These are phyloP conservation scores for Eucalyptus guilfoylei DNA, from an alignment of 345 rosid species.

Conservation along the genomic window DNA sequence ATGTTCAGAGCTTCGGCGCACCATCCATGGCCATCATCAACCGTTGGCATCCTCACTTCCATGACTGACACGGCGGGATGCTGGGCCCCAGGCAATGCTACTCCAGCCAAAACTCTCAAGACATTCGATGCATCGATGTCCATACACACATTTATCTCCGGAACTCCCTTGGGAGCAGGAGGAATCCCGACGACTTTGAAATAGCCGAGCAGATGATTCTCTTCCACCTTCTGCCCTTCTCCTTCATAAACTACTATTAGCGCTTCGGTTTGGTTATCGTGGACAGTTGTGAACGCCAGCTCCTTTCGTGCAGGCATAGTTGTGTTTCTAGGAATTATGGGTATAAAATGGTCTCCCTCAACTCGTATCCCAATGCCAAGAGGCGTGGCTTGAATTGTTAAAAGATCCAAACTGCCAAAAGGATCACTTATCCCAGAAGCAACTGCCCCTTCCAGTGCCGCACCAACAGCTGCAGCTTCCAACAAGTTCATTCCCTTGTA, in stretches of 20 bases:
- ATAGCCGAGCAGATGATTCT: slow-evolving; percentile 73
- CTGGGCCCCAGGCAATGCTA: slow-evolving; percentile 42
- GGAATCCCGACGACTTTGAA: slow-evolving; percentile 79
- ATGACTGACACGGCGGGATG: slow-evolving; percentile 56
- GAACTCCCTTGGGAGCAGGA: slow-evolving; percentile 53
- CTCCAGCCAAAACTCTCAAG: slow-evolving; percentile 58
- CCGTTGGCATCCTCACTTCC: slow-evolving; percentile 88
- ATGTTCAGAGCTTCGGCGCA: slow-evolving; percentile 52
- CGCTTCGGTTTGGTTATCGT: slow-evolving; percentile 62
- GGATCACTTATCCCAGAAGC: slow-evolving; percentile 80
- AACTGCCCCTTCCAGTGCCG: slow-evolving; percentile 87
- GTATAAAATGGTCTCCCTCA: slow-evolving; percentile 41
- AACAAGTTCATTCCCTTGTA: slow-evolving; percentile 45
- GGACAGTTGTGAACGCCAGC: slow-evolving; percentile 48
- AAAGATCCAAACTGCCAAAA: slow-evolving; percentile 65
- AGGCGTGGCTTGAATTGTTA: slow-evolving; percentile 75
- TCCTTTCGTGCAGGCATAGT: slow-evolving; percentile 82
- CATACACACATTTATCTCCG: slow-evolving; percentile 83
- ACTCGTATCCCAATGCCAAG: slow-evolving; percentile 59
- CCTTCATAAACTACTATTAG: slow-evolving; percentile 75
- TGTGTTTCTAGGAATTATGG: slow-evolving; percentile 54
- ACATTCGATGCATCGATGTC: slow-evolving; percentile 71
- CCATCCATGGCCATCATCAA: slow-evolving; percentile 90
- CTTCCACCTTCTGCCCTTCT: slow-evolving; percentile 50
- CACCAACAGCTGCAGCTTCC: slow-evolving; percentile 79